Evolutionary conservation across 176 grass and related monocot species (phyloP), one percentile per base, ranked within the genome.

Genomic region (Triticum urartu): DNA sequence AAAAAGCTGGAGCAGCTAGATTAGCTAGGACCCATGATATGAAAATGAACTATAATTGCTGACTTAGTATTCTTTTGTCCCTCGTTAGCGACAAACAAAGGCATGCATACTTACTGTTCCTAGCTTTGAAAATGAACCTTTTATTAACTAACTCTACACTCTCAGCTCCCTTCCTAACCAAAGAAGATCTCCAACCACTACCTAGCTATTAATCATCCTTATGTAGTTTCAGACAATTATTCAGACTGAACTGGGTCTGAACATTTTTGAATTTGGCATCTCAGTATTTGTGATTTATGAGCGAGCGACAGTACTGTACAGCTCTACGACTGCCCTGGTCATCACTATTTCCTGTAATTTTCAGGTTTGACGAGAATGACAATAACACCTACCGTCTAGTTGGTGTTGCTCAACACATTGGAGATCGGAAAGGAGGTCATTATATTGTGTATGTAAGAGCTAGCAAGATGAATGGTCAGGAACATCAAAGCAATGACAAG

Each of bases 391-490:
- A 97, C 69, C 79, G 61, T 34, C 85, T 97, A 45, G 79, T 95
- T 81, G 95, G 89, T 0, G 65, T 91, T 79, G 95, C 95, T 14
- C 87, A 91, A 86, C 95, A 95, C 86, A 70, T 82, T 20, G 95
- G 95, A 85, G 75, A 70, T 83, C 88, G 90, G 91, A 42, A 75
- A 39, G 71, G 50, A 11, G 95, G 93, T 22, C 95, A 98, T 72
- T 98, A 98, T 59, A 78, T 91, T 40, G 93, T 91, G 0, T 98
- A 93, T 9, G 70, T 91, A 48, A 93, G 92, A 85, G 83, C 83
- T 69, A n/a, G 34, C 60, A 89, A 81, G 77, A 89, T 89, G 6
- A 70, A 77, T 11, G 81, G 72, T 26, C 88, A 59, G 60, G 64
- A 79, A n/a, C 80, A 80, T 22, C 69, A 75, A 68, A 84, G 48